phyloP scores from a whole-genome alignment of 2,329 filamentous ascomycete species.

The Monilinia laxa region DNA sequence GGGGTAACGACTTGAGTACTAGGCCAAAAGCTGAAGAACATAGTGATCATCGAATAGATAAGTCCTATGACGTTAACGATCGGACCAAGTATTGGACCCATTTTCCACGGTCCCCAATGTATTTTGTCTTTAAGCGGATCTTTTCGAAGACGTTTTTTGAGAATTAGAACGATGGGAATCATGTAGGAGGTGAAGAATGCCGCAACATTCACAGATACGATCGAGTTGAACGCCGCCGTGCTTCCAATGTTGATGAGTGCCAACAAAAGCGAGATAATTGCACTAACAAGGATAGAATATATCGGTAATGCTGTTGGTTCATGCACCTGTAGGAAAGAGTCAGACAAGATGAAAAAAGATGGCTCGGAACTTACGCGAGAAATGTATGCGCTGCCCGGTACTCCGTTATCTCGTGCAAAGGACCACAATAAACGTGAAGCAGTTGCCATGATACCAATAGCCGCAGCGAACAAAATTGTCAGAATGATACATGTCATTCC shows the following conservation, averaged over 20 bases:
- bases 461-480: constrained; percentile 42
- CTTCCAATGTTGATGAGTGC: constrained; percentile 46
- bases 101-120: constrained; percentile 25
- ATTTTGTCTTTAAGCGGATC: constrained; percentile 22
- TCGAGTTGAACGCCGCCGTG: constrained; percentile 46
- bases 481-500: constrained; percentile 49
- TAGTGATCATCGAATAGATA: constrained; percentile 19
- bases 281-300: constrained; percentile 34
- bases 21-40: constrained; percentile 26
- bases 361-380: constrained; percentile 33
- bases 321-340: constrained; percentile 30
- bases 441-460: constrained; percentile 42
- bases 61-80: constrained; percentile 20
- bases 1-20: constrained; percentile 8
- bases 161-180: constrained; percentile 43
- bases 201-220: constrained; percentile 46
- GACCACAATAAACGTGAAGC: constrained; percentile 44
- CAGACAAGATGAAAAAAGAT: not conserved
- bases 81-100: constrained; percentile 25
- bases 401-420: constrained; percentile 47
- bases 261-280: constrained; percentile 40
- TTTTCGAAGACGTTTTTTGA: constrained; percentile 44
- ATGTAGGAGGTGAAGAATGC: constrained; percentile 48
- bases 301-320: constrained; percentile 30
- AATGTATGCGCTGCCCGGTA: constrained; percentile 45